Evolutionary conservation across 371 early-diverging fungal species (phyloP), one percentile per base, ranked within the genome.

Genomic region (Conidiobolus incongruus): DNA sequence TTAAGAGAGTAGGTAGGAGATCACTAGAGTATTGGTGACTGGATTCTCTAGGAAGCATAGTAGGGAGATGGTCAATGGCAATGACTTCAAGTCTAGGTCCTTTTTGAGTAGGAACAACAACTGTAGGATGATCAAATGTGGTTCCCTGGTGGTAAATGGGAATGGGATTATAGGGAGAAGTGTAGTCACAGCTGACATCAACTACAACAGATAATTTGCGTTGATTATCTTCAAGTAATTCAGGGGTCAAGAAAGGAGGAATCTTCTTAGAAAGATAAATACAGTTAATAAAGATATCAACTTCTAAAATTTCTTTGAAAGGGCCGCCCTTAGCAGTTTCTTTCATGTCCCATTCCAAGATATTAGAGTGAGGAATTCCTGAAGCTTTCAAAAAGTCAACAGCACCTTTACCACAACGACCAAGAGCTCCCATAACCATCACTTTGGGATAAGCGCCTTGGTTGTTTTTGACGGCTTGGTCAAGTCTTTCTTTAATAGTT

Each of bases 361-460:
- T 83, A 65, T 81, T 69, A 26, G 76, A 73, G 46, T 82, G 81
- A 32, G 84, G 83, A 52, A 95, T 78, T 23, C 89, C 90, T 12
- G 72, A 80, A 49, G 75, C 72, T 42, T 65, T 68, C 23, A 81
- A 81, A 52, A 86, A 76, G 47, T 86, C 86, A 39, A 61, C 58
- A 15, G 96, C 91, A 35, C 96, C 96, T 21, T 61, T 58, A 44
- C 96, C 96, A 59, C 96, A 95, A 30, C 96, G 81, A 40, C 96
- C 96, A 35, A 88, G 58, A 28, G 96, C 96, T 32, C 96, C 96
- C 80, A 93, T 89, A 3, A 95, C 90, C 83, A 95, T 82, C 15
- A 95, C 72, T 48, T 65, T 65, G 38, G 95, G 95, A 31, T 48
- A 48, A 37, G 66, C 53, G 38, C 80, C 76, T 42, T 64, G 61